Evolutionary conservation across 2,329 filamentous ascomycete species (phyloP), one percentile per base, ranked within the genome.

Genomic region (Fusarium tuaranense): DNA sequence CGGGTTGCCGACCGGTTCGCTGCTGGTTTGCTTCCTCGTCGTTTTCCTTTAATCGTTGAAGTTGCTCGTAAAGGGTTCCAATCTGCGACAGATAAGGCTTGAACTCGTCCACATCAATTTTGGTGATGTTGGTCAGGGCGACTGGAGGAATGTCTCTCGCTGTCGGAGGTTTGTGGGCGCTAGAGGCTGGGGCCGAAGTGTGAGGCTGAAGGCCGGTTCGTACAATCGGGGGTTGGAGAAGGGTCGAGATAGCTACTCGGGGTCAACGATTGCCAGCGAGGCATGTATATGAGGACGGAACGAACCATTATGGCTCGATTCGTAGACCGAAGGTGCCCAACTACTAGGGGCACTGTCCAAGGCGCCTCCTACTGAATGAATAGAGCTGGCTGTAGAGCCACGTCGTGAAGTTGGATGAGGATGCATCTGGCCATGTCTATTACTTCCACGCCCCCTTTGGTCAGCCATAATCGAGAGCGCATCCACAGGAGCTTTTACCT

Each of bases 81-180:
- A 98, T 93, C 82, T 98, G 94, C 5, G 91, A 88, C 8, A 98
- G 86, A 80, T 99, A 99, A 10, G 94, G 88, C 64, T 92, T 92
- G 82, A 99, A 99, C 67, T 93, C 92, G 72, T 92, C 90, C 0
- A 91, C 84, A 44, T 98, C 94, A 76, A 98, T 88, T 78, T 93
- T 93, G 13, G 92, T 90, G 55, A 98, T 94, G 78, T 97, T 98
- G 9, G 95, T 95, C 69, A 99, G 87, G 1, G 95, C 92, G 0
- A 99, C 97, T 0, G 96, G 96, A 1, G 96, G 96, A 41, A 99
- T 99, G 81, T 99, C 96, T 82, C 91, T 91, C 20, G 94, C 88
- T 1, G 95, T 97, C 0, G 96, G 96, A 16, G 94, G 92, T 77
- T 93, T 96, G 79, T 97, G 94, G 16, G 92, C 87, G 78, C 91